Evolutionary conservation across 371 early-diverging fungal genomes (phyloP).

Genomic region (Lichtheimia ornata): DNA sequence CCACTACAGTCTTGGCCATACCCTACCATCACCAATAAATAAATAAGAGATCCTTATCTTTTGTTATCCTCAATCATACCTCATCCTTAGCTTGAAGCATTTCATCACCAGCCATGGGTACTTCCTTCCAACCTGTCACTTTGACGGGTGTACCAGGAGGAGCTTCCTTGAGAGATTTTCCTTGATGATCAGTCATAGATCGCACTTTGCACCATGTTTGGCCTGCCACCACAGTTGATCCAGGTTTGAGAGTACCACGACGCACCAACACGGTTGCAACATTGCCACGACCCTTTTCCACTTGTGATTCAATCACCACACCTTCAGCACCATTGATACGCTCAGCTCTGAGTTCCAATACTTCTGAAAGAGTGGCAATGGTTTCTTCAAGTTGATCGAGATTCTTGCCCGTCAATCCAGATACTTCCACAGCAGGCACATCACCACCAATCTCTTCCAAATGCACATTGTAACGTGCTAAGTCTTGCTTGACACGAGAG

Average conservation of each 20-base stretch:
- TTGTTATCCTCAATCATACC: constrained; percentile 25
- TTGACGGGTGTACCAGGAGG: constrained; percentile 88
- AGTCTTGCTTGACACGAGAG: constrained; percentile 71
- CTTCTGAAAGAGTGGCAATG: constrained; percentile 83
- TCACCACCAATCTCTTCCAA: constrained; percentile 96
- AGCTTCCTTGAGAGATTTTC: constrained; percentile 72
- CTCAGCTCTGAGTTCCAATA: constrained; percentile 86
- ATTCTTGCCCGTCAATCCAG: constrained; percentile 85
- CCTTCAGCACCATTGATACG: constrained; percentile 74
- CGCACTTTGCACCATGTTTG: constrained; percentile 89
- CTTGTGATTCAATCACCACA: constrained; percentile 85
- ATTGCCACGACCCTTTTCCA: constrained; percentile 83
- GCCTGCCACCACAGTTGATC: constrained; percentile 82
- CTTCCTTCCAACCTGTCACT: constrained; percentile 91
- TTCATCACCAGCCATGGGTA: constrained; percentile 90
- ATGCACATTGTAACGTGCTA: constrained; percentile 79
- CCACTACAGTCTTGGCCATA: constrained; percentile 78
- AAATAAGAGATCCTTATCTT: neutral
- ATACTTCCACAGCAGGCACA: constrained; percentile 86
- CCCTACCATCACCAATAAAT: constrained; percentile 44
- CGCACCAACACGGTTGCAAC: constrained; percentile 87
- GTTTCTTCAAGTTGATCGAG: constrained; percentile 88
- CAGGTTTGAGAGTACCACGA: constrained; percentile 81
- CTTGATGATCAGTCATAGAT: constrained; percentile 78
- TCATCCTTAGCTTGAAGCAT: constrained; percentile 78